Base-by-base conservation (phyloP, 176 grass and related monocot species). In the Puya raimondii region DNA sequence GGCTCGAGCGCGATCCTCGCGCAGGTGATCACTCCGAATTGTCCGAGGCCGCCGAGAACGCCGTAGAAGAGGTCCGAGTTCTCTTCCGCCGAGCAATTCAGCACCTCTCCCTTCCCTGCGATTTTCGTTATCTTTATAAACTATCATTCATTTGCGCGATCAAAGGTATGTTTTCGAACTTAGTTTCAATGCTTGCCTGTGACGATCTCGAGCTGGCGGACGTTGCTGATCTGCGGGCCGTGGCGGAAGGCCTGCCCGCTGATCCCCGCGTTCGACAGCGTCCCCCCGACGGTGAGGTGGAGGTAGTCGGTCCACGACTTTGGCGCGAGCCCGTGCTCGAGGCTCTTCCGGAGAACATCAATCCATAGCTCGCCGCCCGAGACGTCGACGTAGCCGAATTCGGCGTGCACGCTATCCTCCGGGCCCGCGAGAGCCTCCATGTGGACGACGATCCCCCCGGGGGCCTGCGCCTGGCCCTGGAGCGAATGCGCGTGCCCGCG, bases 271-370 rank as follows among this genome's bases (percentile, higher is more conserved):
- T 89, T 91, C 48, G 88, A 91, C 63, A 91, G 72, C 3, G 92
- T 91, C 17, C 88, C 92, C 23, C 92, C 92, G 64, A 91, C 83
- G 0, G 88, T 91, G 75, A 96, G 85, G 74, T 91, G 85, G 72
- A 96, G 88, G 72, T 96, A 96, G 72, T 96, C 88, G 15, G 91
- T 96, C 91, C 91, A 96, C 1, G 91, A 96, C 70, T 75, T 96
- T 52, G 92, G 92, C 23, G 92, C 85, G 20, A 96, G 72, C 42
- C 85, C 92, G 51, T 85, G 56, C 66, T 87, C 82, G 52, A 96
- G 82, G n/a, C 80, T 86, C 83, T 92, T 86, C 17, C 67, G 81
- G 29, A 96, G 74, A 42, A 96, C 86, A 76, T 92, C 83, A 84
- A 96, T 91, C 92, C 92, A 96, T 9, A 96, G 88, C 66, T 83